A percentile compares a stretch with the other conserved stretches of the same genome.
These are phyloP conservation scores for Eucalyptus guilfoylei DNA, from an alignment of 345 rosid species.

Conservation along the genomic window DNA sequence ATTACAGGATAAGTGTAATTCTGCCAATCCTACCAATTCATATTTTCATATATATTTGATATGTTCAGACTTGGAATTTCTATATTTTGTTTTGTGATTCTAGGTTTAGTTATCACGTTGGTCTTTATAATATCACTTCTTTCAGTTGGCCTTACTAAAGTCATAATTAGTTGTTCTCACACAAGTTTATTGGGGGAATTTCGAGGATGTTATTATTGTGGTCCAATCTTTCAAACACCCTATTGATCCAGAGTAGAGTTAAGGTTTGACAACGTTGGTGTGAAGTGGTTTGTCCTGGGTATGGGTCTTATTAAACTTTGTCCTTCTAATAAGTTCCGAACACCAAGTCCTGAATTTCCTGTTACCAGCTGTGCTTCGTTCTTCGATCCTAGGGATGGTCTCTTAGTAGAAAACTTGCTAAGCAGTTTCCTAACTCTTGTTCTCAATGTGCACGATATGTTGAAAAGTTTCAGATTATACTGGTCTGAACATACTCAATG, in stretches of 20 bases:
- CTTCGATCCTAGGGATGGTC: neutral
- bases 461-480: neutral
- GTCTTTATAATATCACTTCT: neutral
- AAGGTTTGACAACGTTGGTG: neutral
- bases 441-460: neutral
- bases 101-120: neutral
- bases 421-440: neutral
- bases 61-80: neutral
- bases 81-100: neutral
- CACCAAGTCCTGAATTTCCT: neutral
- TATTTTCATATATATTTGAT: neutral
- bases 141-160: neutral
- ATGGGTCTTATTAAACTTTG: neutral
- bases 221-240: neutral
- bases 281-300: neutral
- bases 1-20: neutral
- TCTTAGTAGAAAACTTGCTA: neutral
- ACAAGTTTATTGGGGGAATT: neutral
- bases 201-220: neutral
- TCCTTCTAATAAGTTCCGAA: neutral
- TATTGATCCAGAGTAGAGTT: neutral
- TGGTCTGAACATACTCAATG: neutral
- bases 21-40: neutral
- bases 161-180: neutral
- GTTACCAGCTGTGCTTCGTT: neutral